Evolutionary conservation across 768 basidiomycete genomes (phyloP).

Genomic region (Trametes cinnabarina): DNA sequence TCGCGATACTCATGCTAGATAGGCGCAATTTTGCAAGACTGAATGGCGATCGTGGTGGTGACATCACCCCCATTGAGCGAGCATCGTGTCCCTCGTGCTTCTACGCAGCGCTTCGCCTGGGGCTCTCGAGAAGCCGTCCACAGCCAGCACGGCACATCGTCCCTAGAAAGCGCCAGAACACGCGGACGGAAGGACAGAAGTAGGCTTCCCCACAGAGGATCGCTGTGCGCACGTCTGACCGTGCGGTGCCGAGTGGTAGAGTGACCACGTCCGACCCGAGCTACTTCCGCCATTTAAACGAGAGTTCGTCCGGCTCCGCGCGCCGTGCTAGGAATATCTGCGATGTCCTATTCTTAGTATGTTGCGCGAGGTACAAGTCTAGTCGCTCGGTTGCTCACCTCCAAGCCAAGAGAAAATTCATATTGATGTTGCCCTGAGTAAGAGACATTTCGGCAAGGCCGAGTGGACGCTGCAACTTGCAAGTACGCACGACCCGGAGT

Average conservation of each 20-base stretch:
- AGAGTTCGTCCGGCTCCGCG: neutral
- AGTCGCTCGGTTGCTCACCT: too few species aligned
- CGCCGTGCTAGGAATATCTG: neutral
- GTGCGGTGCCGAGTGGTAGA: neutral
- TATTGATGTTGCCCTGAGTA: too few species aligned
- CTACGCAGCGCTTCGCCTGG: neutral
- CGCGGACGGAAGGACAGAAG: neutral
- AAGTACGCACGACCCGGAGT: too few species aligned
- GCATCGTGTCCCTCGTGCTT: neutral
- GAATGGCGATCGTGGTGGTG: neutral
- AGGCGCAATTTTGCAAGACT: neutral
- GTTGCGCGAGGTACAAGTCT: too few species aligned
- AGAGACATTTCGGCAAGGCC: too few species aligned
- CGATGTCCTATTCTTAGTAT: neutral
- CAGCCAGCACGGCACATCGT: neutral
- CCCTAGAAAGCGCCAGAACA: neutral
- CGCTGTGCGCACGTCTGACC: neutral
- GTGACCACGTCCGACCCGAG: constrained; percentile 2
- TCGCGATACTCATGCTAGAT: neutral
- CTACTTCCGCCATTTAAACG: constrained; percentile 8
- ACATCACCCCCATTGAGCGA: neutral
- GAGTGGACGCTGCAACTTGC: too few species aligned
- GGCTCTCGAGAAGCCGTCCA: neutral
- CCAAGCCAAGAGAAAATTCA: too few species aligned
- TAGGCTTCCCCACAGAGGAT: neutral